Evolutionary conservation across 2,329 filamentous ascomycete genomes (phyloP), one percentile per base, ranked within the genome.

Genomic region (Teratosphaeria viscida): DNA sequence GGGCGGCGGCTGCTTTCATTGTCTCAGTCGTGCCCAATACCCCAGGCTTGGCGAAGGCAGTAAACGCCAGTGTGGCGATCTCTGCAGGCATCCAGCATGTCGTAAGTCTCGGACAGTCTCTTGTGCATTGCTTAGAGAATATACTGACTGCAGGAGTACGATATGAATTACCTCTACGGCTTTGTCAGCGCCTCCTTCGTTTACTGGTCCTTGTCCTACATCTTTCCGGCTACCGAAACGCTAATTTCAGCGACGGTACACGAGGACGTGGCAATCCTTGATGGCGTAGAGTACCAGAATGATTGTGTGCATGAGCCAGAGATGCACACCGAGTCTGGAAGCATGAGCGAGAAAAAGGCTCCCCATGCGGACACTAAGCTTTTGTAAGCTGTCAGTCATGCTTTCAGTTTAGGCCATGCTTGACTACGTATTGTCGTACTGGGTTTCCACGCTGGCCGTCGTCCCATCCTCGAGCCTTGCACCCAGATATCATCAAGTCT

Each of bases 151-250:
- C 16, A 14, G 5, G 27, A 57, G 54, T 88, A 86, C 67, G 78
- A 80, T 29, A 85, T 87, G 67, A 84, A 85, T n/a, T 88, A 85
- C 81, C 68, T 87, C 19, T 77, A 85, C 55, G 85, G 85, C 0
- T 86, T 87, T 63, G 73, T 79, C 10, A 75, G 71, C 0, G 83
- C 82, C 7, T 79, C 81, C 23, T 56, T 83, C 2, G 76, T 86
- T 0, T 87, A 87, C 71, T 73, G 80, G 10, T 65, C 62, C 0
- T 65, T 86, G 23, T 81, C 76, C 55, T 73, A 72, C 60, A 65
- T 73, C 2, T 79, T 81, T 52, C 82, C 82, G 7, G 79, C 76
- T 0, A 70, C 61, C n/a, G 77, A 81, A 64, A 79, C 79, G 0
- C 68, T 82, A 55, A 69, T 86, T 5, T 52, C 58, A 12, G 61